Evolutionary conservation across 202 grass and related monocot genomes (phyloP).

Genomic region (Miscanthus sacchariflorus): DNA sequence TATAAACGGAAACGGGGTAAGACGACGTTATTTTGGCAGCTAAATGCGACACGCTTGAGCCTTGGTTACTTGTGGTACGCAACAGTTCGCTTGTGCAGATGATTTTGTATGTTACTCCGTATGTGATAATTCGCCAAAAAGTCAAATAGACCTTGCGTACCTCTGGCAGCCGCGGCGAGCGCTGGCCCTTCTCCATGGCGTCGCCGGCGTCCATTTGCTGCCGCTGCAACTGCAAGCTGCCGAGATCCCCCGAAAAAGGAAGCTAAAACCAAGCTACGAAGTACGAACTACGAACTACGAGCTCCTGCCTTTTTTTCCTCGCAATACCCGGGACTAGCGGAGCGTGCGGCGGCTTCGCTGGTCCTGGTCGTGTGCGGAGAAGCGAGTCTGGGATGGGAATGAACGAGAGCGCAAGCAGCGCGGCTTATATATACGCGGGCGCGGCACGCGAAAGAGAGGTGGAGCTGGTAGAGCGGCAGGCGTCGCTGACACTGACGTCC

Average conservation of each 20-base stretch:
- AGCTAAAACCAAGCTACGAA: background rate
- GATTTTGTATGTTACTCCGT: too few relatives aligned
- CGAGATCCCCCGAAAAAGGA: background rate
- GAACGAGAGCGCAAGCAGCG: background rate
- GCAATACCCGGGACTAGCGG: background rate
- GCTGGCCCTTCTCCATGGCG: slow-evolving; percentile 57
- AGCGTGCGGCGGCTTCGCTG: background rate
- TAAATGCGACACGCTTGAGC: background rate
- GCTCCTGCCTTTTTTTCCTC: background rate
- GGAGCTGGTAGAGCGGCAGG: background rate
- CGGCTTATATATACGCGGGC: slow-evolving; percentile 23
- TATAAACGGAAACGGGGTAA: too few relatives aligned
- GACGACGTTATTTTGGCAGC: too few relatives aligned
- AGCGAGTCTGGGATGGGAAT: background rate
- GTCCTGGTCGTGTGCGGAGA: background rate
- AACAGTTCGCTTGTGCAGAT: background rate
- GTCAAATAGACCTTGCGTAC: slow-evolving; percentile 28
- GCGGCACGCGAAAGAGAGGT: background rate
- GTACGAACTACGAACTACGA: too few relatives aligned
- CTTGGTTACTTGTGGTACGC: background rate
- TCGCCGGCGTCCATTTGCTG: slow-evolving; percentile 56
- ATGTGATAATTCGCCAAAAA: too few relatives aligned
- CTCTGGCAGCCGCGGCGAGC: slow-evolving; percentile 42
- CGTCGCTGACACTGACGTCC: background rate
- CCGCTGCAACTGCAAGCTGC: background rate